These are phyloP conservation scores for Hypomontagnella submonticulosa DNA, from an alignment of 495 filamentous ascomycete species.

Conservation along the genomic window DNA sequence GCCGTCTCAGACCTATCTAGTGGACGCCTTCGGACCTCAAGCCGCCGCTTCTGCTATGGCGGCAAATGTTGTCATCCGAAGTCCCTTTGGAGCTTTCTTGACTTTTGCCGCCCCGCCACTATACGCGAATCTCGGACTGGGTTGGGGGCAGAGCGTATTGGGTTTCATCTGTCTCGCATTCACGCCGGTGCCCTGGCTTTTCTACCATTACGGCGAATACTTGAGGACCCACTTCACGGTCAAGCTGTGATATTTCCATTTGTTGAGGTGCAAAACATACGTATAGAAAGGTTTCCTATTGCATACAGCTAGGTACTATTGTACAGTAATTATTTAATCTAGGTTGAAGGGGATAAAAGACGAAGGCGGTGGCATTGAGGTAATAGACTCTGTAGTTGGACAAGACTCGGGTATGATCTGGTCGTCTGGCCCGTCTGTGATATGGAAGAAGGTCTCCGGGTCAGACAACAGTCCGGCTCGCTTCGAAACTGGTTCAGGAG, in stretches of 20 bases:
- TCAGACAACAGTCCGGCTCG: neutral
- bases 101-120: conserved; percentile 59
- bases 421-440: neutral
- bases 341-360: conserved; percentile 14
- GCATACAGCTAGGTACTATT: too few relatives aligned
- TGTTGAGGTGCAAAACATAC: too few relatives aligned
- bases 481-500: neutral
- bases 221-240: conserved; percentile 54
- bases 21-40: conserved; percentile 58
- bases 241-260: conserved; percentile 33
- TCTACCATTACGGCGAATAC: conserved; percentile 56
- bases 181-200: conserved; percentile 55
- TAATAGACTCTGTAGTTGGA: neutral
- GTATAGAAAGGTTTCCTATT: too few relatives aligned
- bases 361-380: neutral
- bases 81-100: conserved; percentile 60
- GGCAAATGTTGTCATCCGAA: conserved; percentile 56
- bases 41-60: conserved; percentile 65
- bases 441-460: neutral
- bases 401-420: too few relatives aligned
- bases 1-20: conserved; percentile 59
- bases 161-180: conserved; percentile 59
- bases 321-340: conserved; percentile 9
- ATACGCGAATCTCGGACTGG: conserved; percentile 58
- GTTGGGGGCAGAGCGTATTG: conserved; percentile 64